A percentile compares a stretch with the other conserved stretches of the same genome.
These are phyloP conservation scores for Xylariaceae sp. DNA, from an alignment of 2,329 filamentous ascomycete genomes.

Conservation along the genomic window DNA sequence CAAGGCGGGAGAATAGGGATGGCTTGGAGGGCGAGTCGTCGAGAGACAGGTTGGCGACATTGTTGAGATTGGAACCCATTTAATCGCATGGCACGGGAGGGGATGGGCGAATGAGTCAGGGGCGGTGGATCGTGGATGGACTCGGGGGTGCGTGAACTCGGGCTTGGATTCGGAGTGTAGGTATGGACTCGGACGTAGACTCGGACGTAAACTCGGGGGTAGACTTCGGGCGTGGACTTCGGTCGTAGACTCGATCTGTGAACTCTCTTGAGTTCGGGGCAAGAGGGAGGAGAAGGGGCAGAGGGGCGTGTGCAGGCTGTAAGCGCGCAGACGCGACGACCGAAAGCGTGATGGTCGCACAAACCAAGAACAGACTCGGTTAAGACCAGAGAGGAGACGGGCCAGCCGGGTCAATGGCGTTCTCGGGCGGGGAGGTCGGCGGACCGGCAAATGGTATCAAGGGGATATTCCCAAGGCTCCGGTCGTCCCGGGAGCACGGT, in stretches of 20 bases:
- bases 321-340: conserved; percentile 10
- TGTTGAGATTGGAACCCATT: conserved; percentile 42
- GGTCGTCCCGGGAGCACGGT: conserved; percentile 19
- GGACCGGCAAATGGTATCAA: conserved; percentile 12
- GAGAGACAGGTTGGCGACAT: conserved; percentile 35
- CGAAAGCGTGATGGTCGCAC: conserved; percentile 4
- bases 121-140: not conserved
- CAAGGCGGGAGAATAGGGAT: conserved; percentile 50
- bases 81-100: conserved; percentile 35
- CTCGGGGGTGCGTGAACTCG: not conserved
- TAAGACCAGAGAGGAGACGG: conserved; percentile 5
- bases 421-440: conserved; percentile 1
- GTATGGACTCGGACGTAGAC: not conserved
- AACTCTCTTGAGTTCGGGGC: not conserved
- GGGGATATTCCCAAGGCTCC: conserved; percentile 10
- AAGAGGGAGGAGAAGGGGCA: not conserved
- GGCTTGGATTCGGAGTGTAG: not conserved
- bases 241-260: not conserved
- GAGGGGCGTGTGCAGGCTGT: not conserved
- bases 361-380: not conserved
- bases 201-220: not conserved
- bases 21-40: conserved; percentile 38
- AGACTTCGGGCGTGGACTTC: too few relatives aligned
- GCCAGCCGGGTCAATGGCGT: conserved; percentile 10
- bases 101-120: conserved; percentile 15